Base-by-base conservation (phyloP, 352 stramenopile genomes). In the Phytophthora sojae region DNA sequence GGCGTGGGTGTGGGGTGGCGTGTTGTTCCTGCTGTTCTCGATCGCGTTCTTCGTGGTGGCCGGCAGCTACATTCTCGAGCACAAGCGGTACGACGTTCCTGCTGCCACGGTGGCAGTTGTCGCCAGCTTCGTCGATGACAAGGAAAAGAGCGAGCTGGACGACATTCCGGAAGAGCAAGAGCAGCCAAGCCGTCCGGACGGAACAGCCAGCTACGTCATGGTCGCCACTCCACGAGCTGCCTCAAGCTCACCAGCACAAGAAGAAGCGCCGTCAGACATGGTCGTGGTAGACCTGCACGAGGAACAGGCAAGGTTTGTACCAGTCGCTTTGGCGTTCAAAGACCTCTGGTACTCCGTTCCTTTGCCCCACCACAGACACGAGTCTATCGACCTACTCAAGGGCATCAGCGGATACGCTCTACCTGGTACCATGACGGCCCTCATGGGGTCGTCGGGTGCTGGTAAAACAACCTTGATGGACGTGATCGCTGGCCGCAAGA, bases 401-500 rank as follows among this genome's bases (percentile, higher is more conserved):
- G 82, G 76, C 30, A 78, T 97, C 19, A 82, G 45, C 61, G 90
- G 89, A 23, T 68, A 68, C 19, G 71, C 75, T 4, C 2, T 58
- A 0, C 82, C 82, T 2, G 82, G 83, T 2, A 64, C 58, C 0
- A 79, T 90, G 44, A 80, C 73, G 6, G 82, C 82, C 1, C 64
- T 91, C 21, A 88, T 89, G 75, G 83, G 83, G 11, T 75, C 76
- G 7, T 75, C 67, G 0, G 83, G 85, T 51, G 82, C 87, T 45
- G 91, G 92, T 2, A 97, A 98, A 69, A 97, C 65, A 1, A 73
- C 65, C 0, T 17, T 72, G 5, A 66, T 72, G 64, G 64, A 72
- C 25, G 64, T 72, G 8, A 92, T 98, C 50, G 90, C 94, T 3
- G 75, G 95, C 6, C 80, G 93, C 37, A 98, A 98, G 68, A 91